Evolutionary conservation across 306 rosid species (phyloP), one percentile per base, ranked within the genome.

Genomic region (Pueraria montana): DNA sequence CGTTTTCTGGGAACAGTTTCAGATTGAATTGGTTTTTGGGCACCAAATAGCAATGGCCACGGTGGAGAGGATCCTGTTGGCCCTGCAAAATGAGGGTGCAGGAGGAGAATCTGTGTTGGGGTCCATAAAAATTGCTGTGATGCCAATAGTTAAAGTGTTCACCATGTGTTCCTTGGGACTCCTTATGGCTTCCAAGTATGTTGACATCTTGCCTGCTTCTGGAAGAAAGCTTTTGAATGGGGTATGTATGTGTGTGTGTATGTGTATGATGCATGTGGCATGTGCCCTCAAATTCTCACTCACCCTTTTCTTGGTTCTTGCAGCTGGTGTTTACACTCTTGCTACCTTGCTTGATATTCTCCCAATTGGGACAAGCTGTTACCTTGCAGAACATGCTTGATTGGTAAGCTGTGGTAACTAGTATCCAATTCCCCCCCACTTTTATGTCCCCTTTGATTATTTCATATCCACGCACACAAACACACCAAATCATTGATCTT

Each of bases 101-200:
- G 94, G 93, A 55, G 94, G 97, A 52, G 74, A 90, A 78, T 96
- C 98, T 0, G 4, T 96, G 80, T 16, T 94, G n/a, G 90, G 80
- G 0, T 84, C 94, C 0, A 94, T 96, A 76, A 94, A 88, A 82
- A 91, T 96, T 40, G 99, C 99, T 2, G 98, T 96, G 6, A 66
- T 94, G 49, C 98, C 99, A 0, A 94, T 96, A 48, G 95, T 97
- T 12, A 96, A 96, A 86, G 98, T 96, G 8, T 91, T 94, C 85
- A 91, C 97, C 9, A 83, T 94, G 76, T 96, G 99, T 73, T 86
- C 88, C 42, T 85, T 96, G 94, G 99, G 99, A 3, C 89, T 94
- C 75, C 93, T 96, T 3, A 94, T 96, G 99, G 99, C 99, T 80
- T 92, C 99, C 68, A 96, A 92, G 89, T 91, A 85, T 85, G 93